These are phyloP conservation scores for Globisporangium nagaii DNA, from an alignment of 352 stramenopile genomes.

Conservation along the genomic window DNA sequence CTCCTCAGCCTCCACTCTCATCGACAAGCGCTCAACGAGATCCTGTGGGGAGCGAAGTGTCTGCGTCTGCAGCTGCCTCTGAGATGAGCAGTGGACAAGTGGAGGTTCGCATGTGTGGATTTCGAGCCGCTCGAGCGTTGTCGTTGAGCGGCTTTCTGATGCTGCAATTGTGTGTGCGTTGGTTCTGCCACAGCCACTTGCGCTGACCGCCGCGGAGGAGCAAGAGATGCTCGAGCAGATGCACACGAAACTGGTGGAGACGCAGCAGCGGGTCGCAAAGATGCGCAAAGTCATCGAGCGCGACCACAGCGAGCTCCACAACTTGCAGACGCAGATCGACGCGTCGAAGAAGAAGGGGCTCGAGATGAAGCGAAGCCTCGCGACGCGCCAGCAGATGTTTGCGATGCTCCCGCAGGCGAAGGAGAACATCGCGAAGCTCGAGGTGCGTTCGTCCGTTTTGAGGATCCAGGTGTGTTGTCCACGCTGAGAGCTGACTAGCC, in stretches of 20 bases:
- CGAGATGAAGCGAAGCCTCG: constrained; percentile 42
- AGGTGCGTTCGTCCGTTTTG: constrained; percentile 20
- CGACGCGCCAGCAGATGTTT: constrained; percentile 47
- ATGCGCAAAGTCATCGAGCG: constrained; percentile 37
- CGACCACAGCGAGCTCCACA: constrained; percentile 20
- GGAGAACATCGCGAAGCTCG: constrained; percentile 63
- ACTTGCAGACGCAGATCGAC: constrained; percentile 26
- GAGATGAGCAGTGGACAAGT: background rate
- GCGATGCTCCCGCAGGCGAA: constrained; percentile 57
- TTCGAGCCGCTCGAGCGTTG: too few relatives aligned
- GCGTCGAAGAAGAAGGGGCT: constrained; percentile 22
- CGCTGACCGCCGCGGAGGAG: constrained; percentile 3
- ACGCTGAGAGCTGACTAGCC: too few relatives aligned
- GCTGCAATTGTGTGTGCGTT: too few relatives aligned
- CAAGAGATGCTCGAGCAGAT: constrained; percentile 23
- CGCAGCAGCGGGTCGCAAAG: constrained; percentile 25
- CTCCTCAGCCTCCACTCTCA: background rate
- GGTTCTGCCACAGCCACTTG: background rate
- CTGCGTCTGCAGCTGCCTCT: too few relatives aligned
- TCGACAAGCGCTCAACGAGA: background rate
- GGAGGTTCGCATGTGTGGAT: too few relatives aligned
- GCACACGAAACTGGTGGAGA: constrained; percentile 26
- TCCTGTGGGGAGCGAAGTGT: background rate
- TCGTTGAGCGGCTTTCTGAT: too few relatives aligned
- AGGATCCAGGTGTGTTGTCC: background rate